phyloP scores from a whole-genome alignment of 345 rosid species.

The Sonneratia alba region DNA sequence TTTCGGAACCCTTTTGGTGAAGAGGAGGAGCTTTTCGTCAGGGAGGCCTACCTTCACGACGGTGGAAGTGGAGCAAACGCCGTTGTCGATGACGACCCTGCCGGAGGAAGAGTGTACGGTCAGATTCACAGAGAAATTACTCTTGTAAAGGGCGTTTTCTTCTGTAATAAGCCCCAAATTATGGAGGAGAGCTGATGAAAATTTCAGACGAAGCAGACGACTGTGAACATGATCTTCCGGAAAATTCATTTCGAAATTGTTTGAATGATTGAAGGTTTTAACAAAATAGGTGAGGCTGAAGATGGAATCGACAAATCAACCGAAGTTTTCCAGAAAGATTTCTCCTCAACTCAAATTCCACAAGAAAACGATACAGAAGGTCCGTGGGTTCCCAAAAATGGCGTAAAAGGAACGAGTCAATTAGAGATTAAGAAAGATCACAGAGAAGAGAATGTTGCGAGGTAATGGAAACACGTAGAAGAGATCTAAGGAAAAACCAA shows the following conservation, averaged over 20 bases:
- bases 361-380: neutral
- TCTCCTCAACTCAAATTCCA: neutral
- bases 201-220: slow-evolving; percentile 1
- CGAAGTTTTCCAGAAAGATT: neutral
- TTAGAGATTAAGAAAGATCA: neutral
- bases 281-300: neutral
- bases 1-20: neutral
- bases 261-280: neutral
- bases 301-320: neutral
- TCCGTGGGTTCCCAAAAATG: neutral
- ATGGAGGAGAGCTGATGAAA: neutral
- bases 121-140: neutral
- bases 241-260: neutral
- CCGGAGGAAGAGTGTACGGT: neutral
- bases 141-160: neutral
- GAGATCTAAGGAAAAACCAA: neutral
- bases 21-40: slow-evolving; percentile 22
- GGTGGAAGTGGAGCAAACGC: slow-evolving; percentile 74
- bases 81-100: slow-evolving; percentile 96
- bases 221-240: neutral
- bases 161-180: neutral
- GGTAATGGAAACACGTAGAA: neutral
- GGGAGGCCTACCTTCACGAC: slow-evolving; percentile 68
- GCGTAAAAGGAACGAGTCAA: neutral
- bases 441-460: neutral